A percentile compares a stretch with the other conserved stretches of the same genome.
phyloP scores from a whole-genome alignment of 257 asterid genomes.

The Ballota nigra region DNA sequence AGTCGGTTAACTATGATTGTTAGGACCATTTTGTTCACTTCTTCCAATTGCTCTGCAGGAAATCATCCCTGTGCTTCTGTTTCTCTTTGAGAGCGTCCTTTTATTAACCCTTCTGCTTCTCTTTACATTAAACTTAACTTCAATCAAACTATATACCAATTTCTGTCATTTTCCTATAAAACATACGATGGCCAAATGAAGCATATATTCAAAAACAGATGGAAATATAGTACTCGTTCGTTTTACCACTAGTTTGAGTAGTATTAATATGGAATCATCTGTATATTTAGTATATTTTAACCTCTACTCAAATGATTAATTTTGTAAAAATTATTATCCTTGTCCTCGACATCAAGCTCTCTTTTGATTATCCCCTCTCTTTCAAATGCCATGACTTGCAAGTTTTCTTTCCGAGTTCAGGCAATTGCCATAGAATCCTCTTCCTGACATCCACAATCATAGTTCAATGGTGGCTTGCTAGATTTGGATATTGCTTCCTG shows the following conservation, averaged over 20 bases:
- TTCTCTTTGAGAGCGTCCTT: background rate
- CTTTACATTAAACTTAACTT: background rate
- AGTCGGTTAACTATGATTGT: background rate
- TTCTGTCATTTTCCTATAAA: background rate
- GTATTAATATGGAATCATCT: background rate
- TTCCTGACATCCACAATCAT: slow-evolving; percentile 6
- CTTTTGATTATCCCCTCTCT: background rate
- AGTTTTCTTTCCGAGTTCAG: slow-evolving; percentile 14
- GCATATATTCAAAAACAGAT: background rate
- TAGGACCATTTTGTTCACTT: background rate
- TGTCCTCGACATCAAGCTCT: background rate
- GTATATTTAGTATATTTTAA: background rate
- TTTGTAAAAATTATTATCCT: background rate
- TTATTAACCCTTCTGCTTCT: background rate
- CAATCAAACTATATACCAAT: background rate
- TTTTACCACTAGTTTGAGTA: background rate
- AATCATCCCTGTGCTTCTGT: slow-evolving; percentile 7
- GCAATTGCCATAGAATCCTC: background rate
- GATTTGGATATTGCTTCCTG: background rate
- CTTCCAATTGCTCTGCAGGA: background rate
- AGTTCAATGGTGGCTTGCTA: background rate
- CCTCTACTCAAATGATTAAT: background rate
- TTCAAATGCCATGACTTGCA: background rate
- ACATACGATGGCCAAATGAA: background rate
- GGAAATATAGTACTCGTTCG: background rate